Evolutionary conservation across 768 basidiomycete genomes (phyloP).

Genomic region (Rhodocollybia butyracea): DNA sequence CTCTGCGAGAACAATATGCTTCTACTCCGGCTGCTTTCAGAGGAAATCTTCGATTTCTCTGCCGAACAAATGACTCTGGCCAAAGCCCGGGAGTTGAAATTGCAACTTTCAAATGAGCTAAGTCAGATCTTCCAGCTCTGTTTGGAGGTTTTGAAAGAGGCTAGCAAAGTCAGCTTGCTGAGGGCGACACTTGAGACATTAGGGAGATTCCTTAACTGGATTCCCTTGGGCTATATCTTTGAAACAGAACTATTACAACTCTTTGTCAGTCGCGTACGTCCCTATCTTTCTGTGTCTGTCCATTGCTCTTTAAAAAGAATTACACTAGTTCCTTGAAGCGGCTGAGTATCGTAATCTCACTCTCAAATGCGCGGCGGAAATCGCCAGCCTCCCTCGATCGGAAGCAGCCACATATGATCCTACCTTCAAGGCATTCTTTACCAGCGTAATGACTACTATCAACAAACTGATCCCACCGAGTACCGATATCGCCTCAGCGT

Average conservation of each 20-base stretch:
- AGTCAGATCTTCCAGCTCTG: constrained; percentile 79
- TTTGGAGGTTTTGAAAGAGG: constrained; percentile 74
- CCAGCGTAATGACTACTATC: constrained; percentile 71
- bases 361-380: constrained; percentile 72
- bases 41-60: constrained; percentile 79
- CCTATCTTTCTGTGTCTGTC: neutral
- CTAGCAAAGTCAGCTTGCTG: constrained; percentile 62
- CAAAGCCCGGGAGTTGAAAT: constrained; percentile 74
- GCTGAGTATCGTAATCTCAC: constrained; percentile 78
- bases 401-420: constrained; percentile 60
- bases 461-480: constrained; percentile 73
- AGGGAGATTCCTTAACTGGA: constrained; percentile 76
- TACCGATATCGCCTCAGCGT: constrained; percentile 69
- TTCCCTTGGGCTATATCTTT: constrained; percentile 34
- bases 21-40: constrained; percentile 70
- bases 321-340: constrained; percentile 41
- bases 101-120: constrained; percentile 73
- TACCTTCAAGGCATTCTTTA: constrained; percentile 74
- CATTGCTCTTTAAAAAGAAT: neutral
- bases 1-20: constrained; percentile 87
- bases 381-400: constrained; percentile 24
- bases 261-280: neutral
- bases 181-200: constrained; percentile 72
- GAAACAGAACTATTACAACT: neutral
- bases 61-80: constrained; percentile 77